Base-by-base conservation (phyloP, 441 rosid species). In the Erodium moschatum region DNA sequence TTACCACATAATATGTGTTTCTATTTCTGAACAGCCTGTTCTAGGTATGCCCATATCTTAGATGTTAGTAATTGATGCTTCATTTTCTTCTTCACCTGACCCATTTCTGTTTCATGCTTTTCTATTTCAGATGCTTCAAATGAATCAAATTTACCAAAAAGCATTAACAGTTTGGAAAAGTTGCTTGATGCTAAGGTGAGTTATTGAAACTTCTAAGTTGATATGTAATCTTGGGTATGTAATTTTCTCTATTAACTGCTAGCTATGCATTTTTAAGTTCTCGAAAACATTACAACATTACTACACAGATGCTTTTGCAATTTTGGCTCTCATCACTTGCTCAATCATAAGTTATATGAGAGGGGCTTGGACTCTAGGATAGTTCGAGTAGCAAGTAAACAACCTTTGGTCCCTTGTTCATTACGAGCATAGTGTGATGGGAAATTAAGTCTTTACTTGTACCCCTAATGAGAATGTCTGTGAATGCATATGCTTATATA, bases 101-200 rank as follows among this genome's bases (percentile, higher is more conserved):
- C 69, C 15, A 66, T 68, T 54, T 31, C 61, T 69, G 21, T 20
- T 67, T 66, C 67, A 24, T 58, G 44, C 75, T 42, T 67, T 65
- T 35, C 24, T 21, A 16, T 84, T 85, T 77, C 96, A 94, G 98
- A 94, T 80, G 89, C 97, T 72, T 86, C 93, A 70, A 82, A 77
- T 68, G 77, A 71, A 75, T 85, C 73, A 70, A 88, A 78, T 82
- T 84, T 94, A 80, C 76, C 93, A 18, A 89, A 80, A 79, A 79
- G 85, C 89, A 88, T 94, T 75, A 94, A 94, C 69, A 89, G 96
- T 82, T 93, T 94, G 50, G 98, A 94, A 85, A 77, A 77, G 20
- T 73, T 94, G 80, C 96, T 94, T 72, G 70, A 89, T 78, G 97
- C 97, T 73, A 94, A 91, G 98, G 98, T 94, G 77, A 70, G 87